Percentiles rank a stretch among this genome's conserved stretches.
These are phyloP conservation scores for Candida argentea DNA, from an alignment of 805 yeast genomes.

Conservation along the genomic window DNA sequence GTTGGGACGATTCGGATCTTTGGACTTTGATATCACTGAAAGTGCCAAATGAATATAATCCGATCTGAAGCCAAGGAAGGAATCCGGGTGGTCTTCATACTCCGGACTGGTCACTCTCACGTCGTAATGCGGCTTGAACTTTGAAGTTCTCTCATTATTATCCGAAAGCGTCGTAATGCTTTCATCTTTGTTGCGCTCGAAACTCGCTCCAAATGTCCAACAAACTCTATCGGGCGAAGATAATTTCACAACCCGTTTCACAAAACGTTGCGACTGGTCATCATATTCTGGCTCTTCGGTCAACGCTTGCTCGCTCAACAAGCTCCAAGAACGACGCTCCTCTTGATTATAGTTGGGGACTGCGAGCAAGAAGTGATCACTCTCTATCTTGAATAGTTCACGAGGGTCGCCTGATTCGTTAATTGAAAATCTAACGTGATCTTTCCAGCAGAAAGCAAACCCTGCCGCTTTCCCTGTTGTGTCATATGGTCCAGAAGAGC, in stretches of 20 bases:
- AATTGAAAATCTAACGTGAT: conserved; percentile 38
- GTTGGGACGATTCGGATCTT: conserved; percentile 21
- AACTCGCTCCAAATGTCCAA: conserved; percentile 71
- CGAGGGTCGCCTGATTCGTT: conserved; percentile 41
- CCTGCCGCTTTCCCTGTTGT: conserved; percentile 52
- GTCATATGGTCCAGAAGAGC: conserved; percentile 49
- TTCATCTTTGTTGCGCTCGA: conserved; percentile 48
- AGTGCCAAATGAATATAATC: conserved; percentile 58
- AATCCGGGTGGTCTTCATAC: conserved; percentile 56
- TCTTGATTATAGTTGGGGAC: conserved; percentile 39
- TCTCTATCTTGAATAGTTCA: conserved; percentile 43
- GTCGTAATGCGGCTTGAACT: conserved; percentile 54
- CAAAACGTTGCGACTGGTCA: conserved; percentile 20
- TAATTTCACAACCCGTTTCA: conserved; percentile 43
- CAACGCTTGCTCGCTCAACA: conserved; percentile 17
- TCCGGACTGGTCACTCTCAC: conserved; percentile 50
- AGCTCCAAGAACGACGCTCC: conserved; percentile 29
- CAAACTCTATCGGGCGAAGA: conserved; percentile 48
- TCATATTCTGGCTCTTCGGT: conserved; percentile 11
- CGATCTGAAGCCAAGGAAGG: conserved; percentile 72
- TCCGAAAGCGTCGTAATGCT: conserved; percentile 22
- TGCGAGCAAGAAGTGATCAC: conserved; percentile 47
- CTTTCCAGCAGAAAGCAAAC: conserved; percentile 54
- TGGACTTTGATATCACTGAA: conserved; percentile 25
- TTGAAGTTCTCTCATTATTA: conserved; percentile 32